A percentile compares a stretch with the other conserved stretches of the same genome.
These are phyloP conservation scores for Candida mattraensis DNA, from an alignment of 805 yeast species.

Conservation along the genomic window DNA sequence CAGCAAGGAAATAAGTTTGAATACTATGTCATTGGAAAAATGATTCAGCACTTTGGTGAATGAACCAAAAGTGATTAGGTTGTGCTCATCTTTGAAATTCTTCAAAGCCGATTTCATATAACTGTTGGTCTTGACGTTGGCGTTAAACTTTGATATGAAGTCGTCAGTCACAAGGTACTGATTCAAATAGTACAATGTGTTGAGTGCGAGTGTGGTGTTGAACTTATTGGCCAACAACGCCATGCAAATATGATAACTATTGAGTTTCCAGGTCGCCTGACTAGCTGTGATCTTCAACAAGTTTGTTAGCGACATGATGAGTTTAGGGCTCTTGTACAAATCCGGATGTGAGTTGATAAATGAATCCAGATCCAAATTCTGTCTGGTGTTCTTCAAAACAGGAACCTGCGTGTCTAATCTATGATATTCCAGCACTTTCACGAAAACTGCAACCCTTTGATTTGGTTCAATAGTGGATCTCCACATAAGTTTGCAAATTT, in stretches of 20 bases:
- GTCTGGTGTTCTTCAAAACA: slow-evolving; percentile 5
- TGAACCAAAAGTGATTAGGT: slow-evolving; percentile 18
- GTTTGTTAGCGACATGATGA: slow-evolving; percentile 19
- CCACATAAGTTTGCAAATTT: slow-evolving; percentile 34
- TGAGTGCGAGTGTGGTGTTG: slow-evolving; percentile 13
- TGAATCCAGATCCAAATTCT: slow-evolving; percentile 19
- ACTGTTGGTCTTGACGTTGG: slow-evolving; percentile 16
- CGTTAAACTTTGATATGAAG: slow-evolving; percentile 26
- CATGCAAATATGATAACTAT: slow-evolving; percentile 14
- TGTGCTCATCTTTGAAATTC: slow-evolving; percentile 31
- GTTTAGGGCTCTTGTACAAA: slow-evolving; percentile 23
- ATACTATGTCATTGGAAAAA: slow-evolving; percentile 17
- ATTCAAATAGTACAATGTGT: slow-evolving; percentile 26
- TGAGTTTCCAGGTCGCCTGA: slow-evolving; percentile 22
- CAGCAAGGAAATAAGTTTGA: slow-evolving; percentile 26
- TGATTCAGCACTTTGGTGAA: slow-evolving; percentile 20
- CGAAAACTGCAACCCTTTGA: slow-evolving; percentile 21
- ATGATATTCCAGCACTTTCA: slow-evolving; percentile 13
- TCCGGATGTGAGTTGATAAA: slow-evolving; percentile 19
- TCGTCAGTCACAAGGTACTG: slow-evolving; percentile 20
- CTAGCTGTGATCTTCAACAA: slow-evolving; percentile 16
- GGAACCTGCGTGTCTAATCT: slow-evolving; percentile 11
- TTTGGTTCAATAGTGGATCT: slow-evolving; percentile 28
- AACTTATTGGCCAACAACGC: slow-evolving; percentile 18
- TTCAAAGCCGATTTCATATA: slow-evolving; percentile 21